These are phyloP conservation scores for Colletotrichum sidae DNA, from an alignment of 2,329 filamentous ascomycete genomes.

Conservation along the genomic window DNA sequence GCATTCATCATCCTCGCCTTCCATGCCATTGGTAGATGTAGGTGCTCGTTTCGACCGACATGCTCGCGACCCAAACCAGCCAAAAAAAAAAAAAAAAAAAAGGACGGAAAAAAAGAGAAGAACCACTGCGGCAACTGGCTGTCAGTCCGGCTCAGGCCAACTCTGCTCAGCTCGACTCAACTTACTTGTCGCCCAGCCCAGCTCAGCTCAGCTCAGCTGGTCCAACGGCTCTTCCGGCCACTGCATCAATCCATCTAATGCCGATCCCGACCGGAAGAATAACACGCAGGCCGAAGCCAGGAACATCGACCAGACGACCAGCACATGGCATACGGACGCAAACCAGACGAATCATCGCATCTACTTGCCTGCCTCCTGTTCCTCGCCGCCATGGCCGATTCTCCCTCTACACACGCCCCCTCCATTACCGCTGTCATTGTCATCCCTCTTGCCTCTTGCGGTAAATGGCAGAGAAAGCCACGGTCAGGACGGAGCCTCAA, in stretches of 20 bases:
- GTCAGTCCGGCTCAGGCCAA: neutral
- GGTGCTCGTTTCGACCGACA: too few relatives aligned
- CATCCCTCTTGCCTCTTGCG: conserved; percentile 22
- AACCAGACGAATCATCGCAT: conserved; percentile 33
- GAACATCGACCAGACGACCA: conserved; percentile 27
- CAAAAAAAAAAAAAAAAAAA: too few relatives aligned
- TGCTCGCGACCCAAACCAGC: too few relatives aligned
- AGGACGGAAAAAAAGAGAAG: too few relatives aligned
- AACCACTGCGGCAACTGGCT: too few relatives aligned
- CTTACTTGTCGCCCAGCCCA: neutral
- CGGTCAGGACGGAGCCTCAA: conserved; percentile 8
- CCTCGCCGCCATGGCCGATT: conserved; percentile 20
- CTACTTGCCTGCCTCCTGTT: neutral
- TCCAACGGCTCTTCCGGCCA: conserved; percentile 22
- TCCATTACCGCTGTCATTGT: conserved; percentile 17
- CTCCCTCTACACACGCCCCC: conserved; percentile 25
- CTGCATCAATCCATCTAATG: neutral
- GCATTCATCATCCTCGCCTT: too few relatives aligned
- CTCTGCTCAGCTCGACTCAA: neutral
- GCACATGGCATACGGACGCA: conserved; percentile 21
- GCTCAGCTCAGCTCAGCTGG: conserved; percentile 14
- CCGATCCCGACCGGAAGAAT: conserved; percentile 17
- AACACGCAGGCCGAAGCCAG: conserved; percentile 6
- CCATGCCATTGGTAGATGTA: too few relatives aligned
- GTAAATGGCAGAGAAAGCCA: conserved; percentile 31